Evolutionary conservation across 169 alveolate genomes (phyloP).

Genomic region (Blepharisma undulans): DNA sequence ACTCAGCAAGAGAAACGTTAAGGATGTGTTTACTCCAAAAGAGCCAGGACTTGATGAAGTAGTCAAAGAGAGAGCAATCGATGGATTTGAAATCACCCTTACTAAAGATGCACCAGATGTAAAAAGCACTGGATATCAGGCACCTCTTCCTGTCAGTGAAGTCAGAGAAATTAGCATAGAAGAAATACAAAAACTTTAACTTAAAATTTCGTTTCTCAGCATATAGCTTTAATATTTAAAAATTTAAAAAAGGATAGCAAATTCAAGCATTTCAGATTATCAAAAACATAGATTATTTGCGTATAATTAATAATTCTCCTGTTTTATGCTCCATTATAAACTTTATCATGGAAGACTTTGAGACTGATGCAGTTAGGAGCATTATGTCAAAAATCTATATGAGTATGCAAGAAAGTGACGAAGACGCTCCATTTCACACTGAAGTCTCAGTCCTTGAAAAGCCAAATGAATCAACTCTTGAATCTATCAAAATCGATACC

Average conservation of each 20-base stretch:
- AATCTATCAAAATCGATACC: no score
- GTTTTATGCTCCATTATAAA: no score
- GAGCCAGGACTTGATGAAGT: constrained; percentile 31
- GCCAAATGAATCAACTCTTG: no score
- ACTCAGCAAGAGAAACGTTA: not conserved
- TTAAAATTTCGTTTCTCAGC: no score
- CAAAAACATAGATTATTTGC: no score
- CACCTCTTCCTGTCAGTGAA: constrained; percentile 24
- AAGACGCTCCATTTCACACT: not conserved
- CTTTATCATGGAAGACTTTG: not conserved
- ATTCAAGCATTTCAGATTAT: no score
- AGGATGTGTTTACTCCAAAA: not conserved
- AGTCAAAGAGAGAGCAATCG: not conserved
- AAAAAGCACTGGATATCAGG: constrained; percentile 39
- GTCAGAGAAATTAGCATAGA: not conserved
- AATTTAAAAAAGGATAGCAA: no score
- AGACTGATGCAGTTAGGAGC: not conserved
- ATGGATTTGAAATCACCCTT: constrained; percentile 33
- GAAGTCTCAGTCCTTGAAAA: not conserved
- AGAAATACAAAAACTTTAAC: not conserved
- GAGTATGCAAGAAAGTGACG: not conserved
- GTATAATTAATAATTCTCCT: no score
- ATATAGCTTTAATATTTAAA: no score
- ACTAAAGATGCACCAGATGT: constrained; percentile 33
- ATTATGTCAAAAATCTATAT: not conserved